Evolutionary conservation across 2,329 filamentous ascomycete genomes (phyloP).

Genomic region (Alternaria gaisen): DNA sequence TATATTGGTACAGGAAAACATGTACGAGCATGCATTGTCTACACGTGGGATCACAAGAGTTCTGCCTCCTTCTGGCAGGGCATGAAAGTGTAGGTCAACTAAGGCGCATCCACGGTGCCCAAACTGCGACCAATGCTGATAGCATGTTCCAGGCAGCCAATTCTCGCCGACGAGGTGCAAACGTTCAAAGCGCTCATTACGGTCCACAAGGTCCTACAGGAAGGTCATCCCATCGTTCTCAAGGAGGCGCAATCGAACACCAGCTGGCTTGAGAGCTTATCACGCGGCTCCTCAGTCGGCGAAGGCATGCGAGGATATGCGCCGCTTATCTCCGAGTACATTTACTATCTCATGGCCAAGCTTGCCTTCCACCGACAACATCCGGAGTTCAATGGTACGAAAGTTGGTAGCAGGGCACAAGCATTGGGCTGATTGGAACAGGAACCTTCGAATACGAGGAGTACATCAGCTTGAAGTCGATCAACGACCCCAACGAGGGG

Average conservation of each 20-base stretch:
- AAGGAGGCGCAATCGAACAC: constrained; percentile 89
- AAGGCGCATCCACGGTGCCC: background rate
- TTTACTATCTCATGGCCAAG: constrained; percentile 93
- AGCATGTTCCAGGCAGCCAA: constrained; percentile 76
- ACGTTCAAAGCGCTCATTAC: constrained; percentile 99
- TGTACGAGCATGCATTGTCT: constrained; percentile 97
- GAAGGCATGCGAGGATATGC: constrained; percentile 89
- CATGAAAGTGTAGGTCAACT: constrained; percentile 85
- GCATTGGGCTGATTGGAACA: constrained; percentile 41
- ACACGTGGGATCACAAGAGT: constrained; percentile 99
- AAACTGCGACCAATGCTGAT: constrained; percentile 21
- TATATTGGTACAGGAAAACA: constrained; percentile 73
- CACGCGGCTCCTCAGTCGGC: constrained; percentile 76
- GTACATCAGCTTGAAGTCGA: constrained; percentile 96
- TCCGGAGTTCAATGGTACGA: constrained; percentile 89
- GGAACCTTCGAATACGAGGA: constrained; percentile 97
- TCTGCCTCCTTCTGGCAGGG: constrained; percentile 95
- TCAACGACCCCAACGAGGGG: constrained; percentile 98
- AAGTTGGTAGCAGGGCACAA: background rate
- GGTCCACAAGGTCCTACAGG: constrained; percentile 95
- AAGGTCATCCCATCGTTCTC: constrained; percentile 88
- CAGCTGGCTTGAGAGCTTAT: constrained; percentile 91
- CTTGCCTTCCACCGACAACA: constrained; percentile 96
- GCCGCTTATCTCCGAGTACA: constrained; percentile 94
- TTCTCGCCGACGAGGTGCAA: constrained; percentile 96